These are phyloP conservation scores for Lepidium aucheri DNA, from an alignment of 345 rosid genomes.

Conservation along the genomic window DNA sequence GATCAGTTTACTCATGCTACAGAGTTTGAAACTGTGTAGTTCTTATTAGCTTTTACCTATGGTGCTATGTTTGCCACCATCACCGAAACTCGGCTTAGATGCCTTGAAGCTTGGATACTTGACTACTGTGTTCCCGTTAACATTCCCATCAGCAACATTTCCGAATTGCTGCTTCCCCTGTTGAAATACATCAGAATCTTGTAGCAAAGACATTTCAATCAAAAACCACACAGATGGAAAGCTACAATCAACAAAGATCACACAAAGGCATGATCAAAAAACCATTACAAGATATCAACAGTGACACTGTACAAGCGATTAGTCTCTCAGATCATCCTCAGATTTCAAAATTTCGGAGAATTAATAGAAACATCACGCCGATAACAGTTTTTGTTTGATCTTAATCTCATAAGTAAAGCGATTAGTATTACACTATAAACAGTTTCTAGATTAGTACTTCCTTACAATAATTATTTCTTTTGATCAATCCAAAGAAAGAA, in stretches of 20 bases:
- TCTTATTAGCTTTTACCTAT: background rate
- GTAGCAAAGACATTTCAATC: background rate
- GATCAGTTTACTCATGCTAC: background rate
- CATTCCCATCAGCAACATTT: constrained; percentile 9
- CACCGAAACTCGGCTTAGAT: constrained; percentile 1
- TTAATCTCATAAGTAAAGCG: background rate
- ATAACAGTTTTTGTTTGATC: background rate
- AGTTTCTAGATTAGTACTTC: no score
- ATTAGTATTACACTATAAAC: no score
- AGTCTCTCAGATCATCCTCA: constrained; percentile 6
- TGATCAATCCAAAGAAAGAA: background rate
- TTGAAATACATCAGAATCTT: background rate
- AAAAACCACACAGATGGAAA: background rate
- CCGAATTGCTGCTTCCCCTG: constrained; percentile 18
- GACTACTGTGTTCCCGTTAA: background rate
- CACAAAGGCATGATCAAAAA: background rate
- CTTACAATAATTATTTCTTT: no score
- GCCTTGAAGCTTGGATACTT: constrained; percentile 21
- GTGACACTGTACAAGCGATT: constrained; percentile 27
- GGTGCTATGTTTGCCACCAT: constrained; percentile 1
- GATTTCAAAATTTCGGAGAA: no score
- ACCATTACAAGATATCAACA: constrained; percentile 34
- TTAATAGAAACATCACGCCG: no score
- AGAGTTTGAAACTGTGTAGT: background rate
- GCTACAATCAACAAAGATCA: background rate